A percentile compares a stretch with the other conserved stretches of the same genome.
These are phyloP conservation scores for Fraxinus dipetala DNA, from an alignment of 305 asterid genomes.

Conservation along the genomic window DNA sequence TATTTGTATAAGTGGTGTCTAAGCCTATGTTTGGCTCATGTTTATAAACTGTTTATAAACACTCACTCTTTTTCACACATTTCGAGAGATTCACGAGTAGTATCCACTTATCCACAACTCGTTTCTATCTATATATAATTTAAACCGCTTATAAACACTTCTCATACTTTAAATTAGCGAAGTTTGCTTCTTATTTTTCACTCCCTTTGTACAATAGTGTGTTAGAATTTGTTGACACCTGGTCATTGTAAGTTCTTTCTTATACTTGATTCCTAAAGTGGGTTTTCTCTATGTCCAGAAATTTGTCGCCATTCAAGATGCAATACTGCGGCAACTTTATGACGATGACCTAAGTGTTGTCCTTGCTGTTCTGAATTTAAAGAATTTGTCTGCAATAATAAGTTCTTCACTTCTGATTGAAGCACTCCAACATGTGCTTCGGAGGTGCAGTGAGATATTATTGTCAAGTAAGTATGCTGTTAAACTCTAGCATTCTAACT, in stretches of 20 bases:
- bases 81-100: not conserved
- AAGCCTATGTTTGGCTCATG: not conserved
- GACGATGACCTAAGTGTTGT: constrained; percentile 84
- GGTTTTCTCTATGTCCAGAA: constrained; percentile 41
- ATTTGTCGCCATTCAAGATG: constrained; percentile 68
- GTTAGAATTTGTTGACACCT: not conserved
- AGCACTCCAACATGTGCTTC: constrained; percentile 53
- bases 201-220: constrained; percentile 7
- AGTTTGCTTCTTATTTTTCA: constrained; percentile 2
- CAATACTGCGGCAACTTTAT: constrained; percentile 61
- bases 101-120: not conserved
- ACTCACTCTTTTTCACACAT: not conserved
- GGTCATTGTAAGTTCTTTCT: not conserved
- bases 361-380: constrained; percentile 60
- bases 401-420: constrained; percentile 48
- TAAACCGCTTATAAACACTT: not conserved
- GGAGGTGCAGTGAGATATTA: constrained; percentile 57
- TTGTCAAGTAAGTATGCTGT: constrained; percentile 50
- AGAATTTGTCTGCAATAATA: constrained; percentile 50
- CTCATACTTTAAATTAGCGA: not conserved
- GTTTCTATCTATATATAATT: not conserved
- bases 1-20: constrained; percentile 1
- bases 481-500: constrained; percentile 9
- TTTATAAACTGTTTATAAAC: not conserved
- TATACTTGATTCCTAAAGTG: not conserved